Evolutionary conservation across 129 eudicot species (phyloP), one percentile per base, ranked within the genome.

Genomic region (Heracleum sosnowskyi): DNA sequence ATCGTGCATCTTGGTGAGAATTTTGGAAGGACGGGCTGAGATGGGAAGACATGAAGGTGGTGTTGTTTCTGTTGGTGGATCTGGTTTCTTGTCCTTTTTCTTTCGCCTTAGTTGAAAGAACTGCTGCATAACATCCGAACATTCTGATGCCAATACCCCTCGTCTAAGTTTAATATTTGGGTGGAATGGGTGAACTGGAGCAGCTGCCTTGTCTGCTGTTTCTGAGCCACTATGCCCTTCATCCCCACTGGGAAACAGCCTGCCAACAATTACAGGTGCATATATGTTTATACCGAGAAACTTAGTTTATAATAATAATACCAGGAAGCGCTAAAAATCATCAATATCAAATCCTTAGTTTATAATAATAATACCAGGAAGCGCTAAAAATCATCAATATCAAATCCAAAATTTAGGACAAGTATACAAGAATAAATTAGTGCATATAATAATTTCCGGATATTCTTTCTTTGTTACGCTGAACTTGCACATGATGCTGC

Each of bases 171-270:
- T 78, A 74, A 95, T 87, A 73, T 90, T 92, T 33, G 96, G 99
- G 86, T 95, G 97, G 79, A 95, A 95, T 0, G 99, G 97, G 69
- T 95, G 99, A 31, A 87, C 85, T 9, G 97, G 97, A 66, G 92
- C 92, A 71, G 92, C 82, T 22, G 96, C 87, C 80, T 88, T 90
- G 24, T 88, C 91, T 47, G 85, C 24, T 31, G 68, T 42, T 70
- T 78, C 88, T 62, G 77, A 66, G 81, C 83, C 84, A n/a, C 73
- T 82, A 77, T 84, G 90, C 73, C 96, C 90, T 77, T 96, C 92
- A 37, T 75, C 84, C 41, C 86, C 90, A 78, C 49, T 81, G 11
- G 99, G 96, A 82, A 95, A 95, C 77, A 95, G 90, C 86, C 99
- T 95, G 89, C 77, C 77, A 84, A 81, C 66, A 2, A 26, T 45